Conservation (phyloP, 2,329 filamentous ascomycete genomes). For the Monilinia fructicola region DNA sequence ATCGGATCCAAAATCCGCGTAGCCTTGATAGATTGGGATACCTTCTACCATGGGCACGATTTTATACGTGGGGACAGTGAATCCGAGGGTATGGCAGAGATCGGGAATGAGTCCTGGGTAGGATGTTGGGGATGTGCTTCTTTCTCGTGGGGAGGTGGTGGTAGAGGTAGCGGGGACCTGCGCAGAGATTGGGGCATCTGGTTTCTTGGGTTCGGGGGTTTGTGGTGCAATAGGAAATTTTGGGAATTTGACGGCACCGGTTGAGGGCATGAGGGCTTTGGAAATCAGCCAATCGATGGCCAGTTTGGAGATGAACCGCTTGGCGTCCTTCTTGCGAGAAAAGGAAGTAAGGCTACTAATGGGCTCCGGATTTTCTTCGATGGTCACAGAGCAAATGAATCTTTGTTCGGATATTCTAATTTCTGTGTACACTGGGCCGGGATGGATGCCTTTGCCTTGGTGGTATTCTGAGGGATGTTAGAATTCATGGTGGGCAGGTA, state of each 20-base stretch:
- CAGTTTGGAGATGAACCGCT: conserved; percentile 39
- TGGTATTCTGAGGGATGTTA: conserved; percentile 35
- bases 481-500: background rate
- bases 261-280: conserved; percentile 36
- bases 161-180: background rate
- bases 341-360: background rate
- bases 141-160: background rate
- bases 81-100: conserved; percentile 34
- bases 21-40: conserved; percentile 31
- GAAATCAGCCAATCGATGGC: conserved; percentile 39
- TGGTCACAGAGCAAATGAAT: conserved; percentile 12
- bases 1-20: conserved; percentile 37
- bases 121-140: background rate
- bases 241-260: conserved; percentile 34
- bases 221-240: conserved; percentile 25
- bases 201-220: background rate
- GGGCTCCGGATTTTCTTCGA: background rate
- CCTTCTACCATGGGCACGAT: conserved; percentile 24
- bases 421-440: background rate
- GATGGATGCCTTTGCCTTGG: conserved; percentile 25
- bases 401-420: background rate
- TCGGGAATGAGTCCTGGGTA: conserved; percentile 30
- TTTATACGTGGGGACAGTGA: conserved; percentile 33
- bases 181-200: conserved; percentile 4
- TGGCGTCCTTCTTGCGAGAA: conserved; percentile 38